Base-by-base conservation (phyloP, 2,329 filamentous ascomycete species). In the Nigrospora sphaerica region DNA sequence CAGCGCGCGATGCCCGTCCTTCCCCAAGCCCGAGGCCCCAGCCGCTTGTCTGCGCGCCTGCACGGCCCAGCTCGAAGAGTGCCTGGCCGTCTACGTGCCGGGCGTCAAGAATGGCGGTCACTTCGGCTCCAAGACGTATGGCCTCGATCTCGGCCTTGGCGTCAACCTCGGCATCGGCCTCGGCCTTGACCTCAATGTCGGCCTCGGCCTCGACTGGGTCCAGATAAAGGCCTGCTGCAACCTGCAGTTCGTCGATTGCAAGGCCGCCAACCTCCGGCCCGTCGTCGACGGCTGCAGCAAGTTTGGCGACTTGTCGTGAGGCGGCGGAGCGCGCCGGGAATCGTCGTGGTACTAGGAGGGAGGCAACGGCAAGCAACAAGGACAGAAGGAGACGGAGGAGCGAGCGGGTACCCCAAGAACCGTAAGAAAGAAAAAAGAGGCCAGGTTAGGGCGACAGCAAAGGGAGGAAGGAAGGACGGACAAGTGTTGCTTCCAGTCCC, bases 41-140 rank as follows among this genome's bases (percentile, higher is more conserved):
- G 58, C 62, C 50, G 77, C 70, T 43, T 80, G 77, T 57, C 55
- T 63, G 44, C 73, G 75, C 52, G 75, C 77, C 31, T 80, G 77
- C 66, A 67, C 73, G 61, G 63, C 65, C 44, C 77, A 80, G 65
- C 75, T 71, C 58, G 56, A 70, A 33, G 60, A 70, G 45, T 80
- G 76, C 57, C 54, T 67, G 19, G 59, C 58, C 36, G 69, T 70
- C 35, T 80, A 80, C 54, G 73, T 70, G 47, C 57, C 74, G 60
- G 68, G 71, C 37, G 78, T 75, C 64, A 64, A 65, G 54, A 46
- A 49, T 10, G 53, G 54, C 45, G 59, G 56, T 49, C 49, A 46
- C 48, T 53, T 54, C 42, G 55, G 58, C 46, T 39, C 48, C 32
- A 39, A 39, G 31, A 39, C 34, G 17, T 50, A 46, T 49, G 61